phyloP scores from a whole-genome alignment of 2,329 filamentous ascomycete species.

The Neoscytalidium dimidiatum region DNA sequence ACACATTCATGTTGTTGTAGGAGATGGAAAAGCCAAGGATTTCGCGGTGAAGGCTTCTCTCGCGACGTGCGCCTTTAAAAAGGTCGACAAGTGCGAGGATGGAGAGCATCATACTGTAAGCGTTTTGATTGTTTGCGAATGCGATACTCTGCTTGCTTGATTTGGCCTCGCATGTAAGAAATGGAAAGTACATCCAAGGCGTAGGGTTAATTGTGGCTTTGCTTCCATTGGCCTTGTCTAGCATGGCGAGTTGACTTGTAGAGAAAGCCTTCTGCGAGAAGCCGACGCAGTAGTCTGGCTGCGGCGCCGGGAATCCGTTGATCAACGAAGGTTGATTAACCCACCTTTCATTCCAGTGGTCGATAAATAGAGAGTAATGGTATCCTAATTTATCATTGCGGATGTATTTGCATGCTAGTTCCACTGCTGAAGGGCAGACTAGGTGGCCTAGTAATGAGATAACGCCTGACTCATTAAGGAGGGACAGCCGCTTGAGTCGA shows the following conservation, averaged over 20 bases:
- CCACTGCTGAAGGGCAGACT: too few species aligned
- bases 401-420: too few species aligned
- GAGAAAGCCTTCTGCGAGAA: neutral
- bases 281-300: neutral
- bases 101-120: constrained; percentile 17
- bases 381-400: too few species aligned
- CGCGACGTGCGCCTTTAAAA: neutral
- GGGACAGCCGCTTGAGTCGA: too few species aligned
- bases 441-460: too few species aligned
- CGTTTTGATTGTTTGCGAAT: constrained; percentile 26
- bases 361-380: too few species aligned
- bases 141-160: constrained; percentile 22
- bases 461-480: too few species aligned
- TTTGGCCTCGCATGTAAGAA: constrained; percentile 27
- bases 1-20: neutral
- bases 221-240: neutral
- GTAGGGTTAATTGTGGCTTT: constrained; percentile 21
- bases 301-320: neutral
- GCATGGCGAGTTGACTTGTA: neutral
- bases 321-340: too few species aligned
- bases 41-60: neutral
- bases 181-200: constrained; percentile 26
- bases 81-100: neutral
- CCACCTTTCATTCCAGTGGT: too few species aligned
- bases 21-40: constrained; percentile 16